Base-by-base conservation (phyloP, 108 stramenopile genomes). In the Thalassiosira profunda region DNA sequence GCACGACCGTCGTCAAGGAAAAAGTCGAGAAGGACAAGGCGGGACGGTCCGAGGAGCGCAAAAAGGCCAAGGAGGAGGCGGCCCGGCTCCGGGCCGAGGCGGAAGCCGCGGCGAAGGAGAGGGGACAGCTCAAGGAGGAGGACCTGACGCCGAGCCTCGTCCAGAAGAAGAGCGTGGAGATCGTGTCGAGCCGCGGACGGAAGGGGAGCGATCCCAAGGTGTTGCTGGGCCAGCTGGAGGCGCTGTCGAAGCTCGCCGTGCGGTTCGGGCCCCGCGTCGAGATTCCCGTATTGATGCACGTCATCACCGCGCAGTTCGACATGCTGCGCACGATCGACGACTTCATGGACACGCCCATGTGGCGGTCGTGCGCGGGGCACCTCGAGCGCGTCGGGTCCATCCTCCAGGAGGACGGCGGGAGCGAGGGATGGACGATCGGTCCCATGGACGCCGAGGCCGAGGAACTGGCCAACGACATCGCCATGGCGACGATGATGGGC, bases 201-300 rank as follows among this genome's bases (percentile, higher is more conserved):
- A 88, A 91, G 66, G 94, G 94, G 42, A 86, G 88, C 5, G 92
- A 97, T 69, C 49, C 78, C 37, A 86, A 85, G 63, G 80, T 55
- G 14, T 57, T 97, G 36, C 70, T 98, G 56, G 70, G 82, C 17
- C 93, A 97, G 64, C 72, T 98, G 63, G 92, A 96, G 76, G 94
- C 81, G 24, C 67, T 99, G 35, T 84, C 89, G 14, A 74, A 88
- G 25, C 34, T 97, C 25, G 78, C 95, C 11, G 81, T 86, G 24
- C 49, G 85, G 20, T 95, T 93, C 46, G 97, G 98, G 15, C 93
- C 96, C 5, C 78, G 88, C 33, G 84, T 95, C 10, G 97, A 98
- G 76, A 83, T 98, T 63, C 97, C 97, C 15, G 89, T 97, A 51
- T 74, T 97, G 63, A 98, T 98, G 97, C 93, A 99, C 72, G 86